Percentiles rank a stretch among this genome's conserved stretches.
These are phyloP conservation scores for Camelina sativa DNA, from an alignment of 345 rosid species.

Conservation along the genomic window DNA sequence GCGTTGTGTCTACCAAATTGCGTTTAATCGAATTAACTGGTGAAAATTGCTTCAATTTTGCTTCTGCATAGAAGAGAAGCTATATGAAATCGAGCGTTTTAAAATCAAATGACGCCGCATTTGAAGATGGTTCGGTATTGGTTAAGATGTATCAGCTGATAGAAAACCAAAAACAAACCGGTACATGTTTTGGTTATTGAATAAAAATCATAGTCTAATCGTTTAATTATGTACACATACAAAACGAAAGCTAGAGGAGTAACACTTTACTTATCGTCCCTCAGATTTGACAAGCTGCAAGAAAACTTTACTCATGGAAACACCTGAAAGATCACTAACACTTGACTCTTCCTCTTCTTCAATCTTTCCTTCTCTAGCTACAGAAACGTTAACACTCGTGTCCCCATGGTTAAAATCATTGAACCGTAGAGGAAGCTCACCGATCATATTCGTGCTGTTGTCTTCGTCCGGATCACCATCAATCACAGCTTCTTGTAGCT, in stretches of 20 bases:
- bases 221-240: not conserved
- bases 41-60: not conserved
- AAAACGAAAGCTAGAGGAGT: not conserved
- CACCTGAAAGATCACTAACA: slow-evolving; percentile 58
- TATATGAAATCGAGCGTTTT: not conserved
- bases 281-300: slow-evolving; percentile 86
- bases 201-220: not conserved
- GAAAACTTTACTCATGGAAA: slow-evolving; percentile 81
- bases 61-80: too few species aligned
- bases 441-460: slow-evolving; percentile 74
- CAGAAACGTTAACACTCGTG: slow-evolving; percentile 41
- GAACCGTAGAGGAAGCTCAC: slow-evolving; percentile 63
- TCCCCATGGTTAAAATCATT: slow-evolving; percentile 54
- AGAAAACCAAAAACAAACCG: not conserved
- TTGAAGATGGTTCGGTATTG: too few species aligned
- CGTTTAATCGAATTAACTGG: too few species aligned
- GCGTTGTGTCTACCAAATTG: not conserved
- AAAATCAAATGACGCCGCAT: not conserved
- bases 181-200: not conserved
- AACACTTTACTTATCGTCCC: slow-evolving; percentile 51
- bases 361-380: slow-evolving; percentile 42
- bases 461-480: slow-evolving; percentile 71
- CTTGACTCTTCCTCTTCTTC: slow-evolving; percentile 49
- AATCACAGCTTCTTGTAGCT: slow-evolving; percentile 68
- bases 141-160: not conserved